Evolutionary conservation across 176 grass and related monocot species (phyloP).

Genomic region (Eleusine indica): DNA sequence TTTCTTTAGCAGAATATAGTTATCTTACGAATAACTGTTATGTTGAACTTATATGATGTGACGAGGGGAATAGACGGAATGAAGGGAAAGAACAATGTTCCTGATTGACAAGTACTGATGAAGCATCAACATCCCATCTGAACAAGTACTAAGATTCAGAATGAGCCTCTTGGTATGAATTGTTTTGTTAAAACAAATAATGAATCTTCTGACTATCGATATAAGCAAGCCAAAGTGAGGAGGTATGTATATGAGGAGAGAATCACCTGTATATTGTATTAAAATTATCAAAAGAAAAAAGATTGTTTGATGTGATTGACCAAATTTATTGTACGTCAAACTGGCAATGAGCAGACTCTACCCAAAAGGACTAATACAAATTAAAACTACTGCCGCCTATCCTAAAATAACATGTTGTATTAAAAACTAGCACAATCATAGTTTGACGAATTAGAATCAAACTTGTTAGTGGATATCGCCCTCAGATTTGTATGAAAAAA

Average conservation of each 20-base stretch:
- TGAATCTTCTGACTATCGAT: too few species aligned
- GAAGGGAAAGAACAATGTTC: slow-evolving; percentile 4
- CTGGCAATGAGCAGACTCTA: too few species aligned
- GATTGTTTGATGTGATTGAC: neutral
- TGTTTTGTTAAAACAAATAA: too few species aligned
- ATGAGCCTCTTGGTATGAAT: neutral
- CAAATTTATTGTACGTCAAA: neutral
- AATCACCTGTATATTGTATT: neutral
- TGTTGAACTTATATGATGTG: neutral
- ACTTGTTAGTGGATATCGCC: too few species aligned
- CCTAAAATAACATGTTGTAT: too few species aligned
- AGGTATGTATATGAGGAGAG: too few species aligned
- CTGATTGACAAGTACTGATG: neutral
- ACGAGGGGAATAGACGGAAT: neutral
- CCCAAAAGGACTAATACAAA: neutral
- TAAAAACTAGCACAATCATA: neutral
- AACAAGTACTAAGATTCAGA: neutral
- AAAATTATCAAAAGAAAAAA: neutral
- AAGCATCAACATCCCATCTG: neutral
- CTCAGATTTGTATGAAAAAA: neutral
- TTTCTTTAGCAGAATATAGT: too few species aligned
- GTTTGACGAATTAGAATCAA: neutral
- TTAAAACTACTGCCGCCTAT: neutral
- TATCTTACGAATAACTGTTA: neutral
- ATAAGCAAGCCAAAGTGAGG: too few species aligned